These are phyloP conservation scores for Clonostachys byssicola DNA, from an alignment of 2,329 filamentous ascomycete species.

Conservation along the genomic window DNA sequence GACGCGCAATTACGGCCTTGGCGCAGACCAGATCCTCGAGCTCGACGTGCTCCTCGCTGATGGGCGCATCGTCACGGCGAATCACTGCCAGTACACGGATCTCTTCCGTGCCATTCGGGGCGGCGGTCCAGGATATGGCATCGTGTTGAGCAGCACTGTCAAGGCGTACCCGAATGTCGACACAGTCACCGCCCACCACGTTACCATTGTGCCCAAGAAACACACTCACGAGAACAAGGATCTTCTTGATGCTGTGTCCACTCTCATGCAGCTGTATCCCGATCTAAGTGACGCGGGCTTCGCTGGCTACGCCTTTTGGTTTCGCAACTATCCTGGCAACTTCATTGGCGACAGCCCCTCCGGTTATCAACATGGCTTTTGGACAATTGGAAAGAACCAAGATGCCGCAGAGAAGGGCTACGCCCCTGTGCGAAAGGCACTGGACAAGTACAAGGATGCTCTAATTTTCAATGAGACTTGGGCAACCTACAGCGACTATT, in stretches of 20 bases:
- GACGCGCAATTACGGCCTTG: slow-evolving; percentile 31
- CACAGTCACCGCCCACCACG: slow-evolving; percentile 12
- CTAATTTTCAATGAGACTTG: slow-evolving; percentile 13
- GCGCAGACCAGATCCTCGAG: slow-evolving; percentile 37
- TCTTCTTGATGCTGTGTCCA: slow-evolving; percentile 14
- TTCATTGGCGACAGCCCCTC: slow-evolving; percentile 15
- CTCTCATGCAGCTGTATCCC: slow-evolving; percentile 21
- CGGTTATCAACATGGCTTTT: slow-evolving; percentile 18
- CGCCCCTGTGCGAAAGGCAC: slow-evolving; percentile 8
- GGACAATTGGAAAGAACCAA: slow-evolving; percentile 15
- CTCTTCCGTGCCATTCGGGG: slow-evolving; percentile 33
- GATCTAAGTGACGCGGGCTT: slow-evolving; percentile 22
- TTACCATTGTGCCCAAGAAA: slow-evolving; percentile 12
- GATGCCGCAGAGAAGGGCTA: slow-evolving; percentile 12
- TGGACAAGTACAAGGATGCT: slow-evolving; percentile 9
- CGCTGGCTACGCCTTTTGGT: slow-evolving; percentile 19
- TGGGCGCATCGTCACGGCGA: slow-evolving; percentile 25
- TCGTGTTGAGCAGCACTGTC: slow-evolving; percentile 29
- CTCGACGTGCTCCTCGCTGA: slow-evolving; percentile 30
- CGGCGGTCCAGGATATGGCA: slow-evolving; percentile 27
- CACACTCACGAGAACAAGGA: slow-evolving; percentile 14
- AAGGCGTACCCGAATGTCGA: slow-evolving; percentile 28
- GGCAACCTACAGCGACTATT: slow-evolving; percentile 17
- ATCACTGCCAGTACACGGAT: slow-evolving; percentile 21
- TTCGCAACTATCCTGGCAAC: slow-evolving; percentile 11